phyloP scores from a whole-genome alignment of 352 stramenopile species.

The Globisporangium abappressorium region DNA sequence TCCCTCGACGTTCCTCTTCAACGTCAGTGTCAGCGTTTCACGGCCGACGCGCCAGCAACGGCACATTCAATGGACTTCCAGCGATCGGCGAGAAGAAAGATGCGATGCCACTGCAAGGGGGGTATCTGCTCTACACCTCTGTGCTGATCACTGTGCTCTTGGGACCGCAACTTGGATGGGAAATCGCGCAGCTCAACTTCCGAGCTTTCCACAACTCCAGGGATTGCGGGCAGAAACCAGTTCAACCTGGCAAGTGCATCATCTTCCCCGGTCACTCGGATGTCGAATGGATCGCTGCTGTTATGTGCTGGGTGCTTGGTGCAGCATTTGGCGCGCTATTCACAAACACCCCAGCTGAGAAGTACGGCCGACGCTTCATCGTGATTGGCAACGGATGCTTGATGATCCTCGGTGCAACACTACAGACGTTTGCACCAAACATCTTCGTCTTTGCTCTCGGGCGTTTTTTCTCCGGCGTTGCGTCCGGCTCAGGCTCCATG shows the following conservation, averaged over 20 bases:
- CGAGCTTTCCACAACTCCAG: slow-evolving; percentile 36
- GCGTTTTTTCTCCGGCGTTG: slow-evolving; percentile 35
- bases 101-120: slow-evolving; percentile 17
- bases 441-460: slow-evolving; percentile 41
- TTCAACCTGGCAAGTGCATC: slow-evolving; percentile 29
- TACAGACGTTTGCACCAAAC: slow-evolving; percentile 36
- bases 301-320: slow-evolving; percentile 41
- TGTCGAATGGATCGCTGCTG: slow-evolving; percentile 30
- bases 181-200: slow-evolving; percentile 45
- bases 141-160: slow-evolving; percentile 36
- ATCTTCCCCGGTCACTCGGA: slow-evolving; percentile 39
- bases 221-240: slow-evolving; percentile 24
- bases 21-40: slow-evolving; percentile 5
- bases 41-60: slow-evolving; percentile 6
- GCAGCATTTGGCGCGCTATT: slow-evolving; percentile 31
- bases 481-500: slow-evolving; percentile 31
- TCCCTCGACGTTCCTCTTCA: slow-evolving; percentile 11
- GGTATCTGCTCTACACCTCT: slow-evolving; percentile 31
- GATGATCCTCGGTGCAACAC: slow-evolving; percentile 32
- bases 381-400: slow-evolving; percentile 29
- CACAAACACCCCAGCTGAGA: slow-evolving; percentile 31
- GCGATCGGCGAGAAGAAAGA: slow-evolving; percentile 6
- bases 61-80: slow-evolving; percentile 8
- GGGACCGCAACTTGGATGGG: slow-evolving; percentile 37
- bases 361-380: slow-evolving; percentile 31